Base-by-base conservation (phyloP, 2,329 filamentous ascomycete genomes). In the Sclerotinia trifoliorum region DNA sequence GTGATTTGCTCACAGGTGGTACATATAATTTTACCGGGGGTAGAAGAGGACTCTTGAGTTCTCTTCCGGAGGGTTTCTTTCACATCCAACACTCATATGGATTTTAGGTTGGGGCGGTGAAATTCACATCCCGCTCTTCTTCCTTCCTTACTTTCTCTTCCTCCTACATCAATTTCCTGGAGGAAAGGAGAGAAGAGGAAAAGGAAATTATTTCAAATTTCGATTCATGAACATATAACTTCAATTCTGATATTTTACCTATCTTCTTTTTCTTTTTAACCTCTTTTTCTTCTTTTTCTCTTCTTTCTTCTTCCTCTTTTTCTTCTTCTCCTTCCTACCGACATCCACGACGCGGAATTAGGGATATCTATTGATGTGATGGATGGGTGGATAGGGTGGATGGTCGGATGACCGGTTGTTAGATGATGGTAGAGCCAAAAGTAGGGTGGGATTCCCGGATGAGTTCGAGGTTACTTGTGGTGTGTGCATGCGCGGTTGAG, bases 221-320 rank as follows among this genome's bases (percentile, higher is more conserved):
- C 46, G n/a, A 62, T 39, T 62, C n/a, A 62, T 62, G 60, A 62
- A 62, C 29, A 62, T 51, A 39, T 24, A 62, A 51, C 42, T 58
- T 62, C 55, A 24, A 39, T 42, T 24, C 13, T 8, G 44, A 49
- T 48, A 21, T 35, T 55, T 4, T 35, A n/a, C 19, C n/a, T n/a
- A 8, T 29, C 7, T 26, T 26, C 10, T n/a, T 51, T 51, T 5
- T 52, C 13, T 52, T 52, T 10, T 54, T 29, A 5, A 29, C n/a
- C 3, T 54, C 29, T 32, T 54, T 6, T 54, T 32, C 2, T 13
- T 35, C 1, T 39, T 48, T 6, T 21, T 48, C 8, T 32, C 19
- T 29, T 29, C 29, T 29, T 29, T 54, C 29, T 32, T 54, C 15
- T 32, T 32, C 5, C 13, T 35, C 1, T 39, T 48, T 6, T 21